Evolutionary conservation across 139 green algal species (phyloP).

Genomic region (Closterium sp.): DNA sequence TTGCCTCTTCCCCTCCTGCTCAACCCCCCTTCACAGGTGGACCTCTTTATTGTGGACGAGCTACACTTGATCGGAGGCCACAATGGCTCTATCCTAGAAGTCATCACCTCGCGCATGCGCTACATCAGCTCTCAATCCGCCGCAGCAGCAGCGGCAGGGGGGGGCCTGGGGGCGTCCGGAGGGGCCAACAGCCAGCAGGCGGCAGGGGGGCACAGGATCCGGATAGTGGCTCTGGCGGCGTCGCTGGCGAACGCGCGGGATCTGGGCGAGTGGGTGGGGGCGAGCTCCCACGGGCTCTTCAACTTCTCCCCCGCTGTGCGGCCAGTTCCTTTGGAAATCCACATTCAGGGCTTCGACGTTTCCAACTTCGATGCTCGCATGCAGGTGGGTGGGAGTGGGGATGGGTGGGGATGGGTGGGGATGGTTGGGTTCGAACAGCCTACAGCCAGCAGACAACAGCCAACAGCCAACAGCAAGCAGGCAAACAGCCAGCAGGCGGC

Average conservation of each 20-base stretch:
- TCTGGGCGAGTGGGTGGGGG: constrained; percentile 97
- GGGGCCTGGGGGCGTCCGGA: not conserved
- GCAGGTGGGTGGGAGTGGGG: constrained; percentile 48
- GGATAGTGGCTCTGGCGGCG: constrained; percentile 84
- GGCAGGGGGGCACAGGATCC: constrained; percentile 52
- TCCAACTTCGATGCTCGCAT: constrained; percentile 92
- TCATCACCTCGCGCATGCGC: constrained; percentile 86
- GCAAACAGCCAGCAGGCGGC: constrained; percentile 36
- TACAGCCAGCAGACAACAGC: too few species aligned
- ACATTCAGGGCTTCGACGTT: constrained; percentile 93
- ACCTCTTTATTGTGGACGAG: constrained; percentile 89
- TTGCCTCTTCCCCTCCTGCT: not conserved
- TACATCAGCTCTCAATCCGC: constrained; percentile 74
- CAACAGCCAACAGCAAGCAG: too few species aligned
- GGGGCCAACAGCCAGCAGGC: constrained; percentile 36
- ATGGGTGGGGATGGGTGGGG: not conserved
- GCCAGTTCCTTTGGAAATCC: constrained; percentile 92
- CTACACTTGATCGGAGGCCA: constrained; percentile 85
- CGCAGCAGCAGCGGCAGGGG: not conserved
- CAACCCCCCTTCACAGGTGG: not conserved
- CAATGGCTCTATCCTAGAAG: constrained; percentile 56
- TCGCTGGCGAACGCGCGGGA: constrained; percentile 92
- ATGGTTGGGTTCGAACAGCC: too few species aligned
- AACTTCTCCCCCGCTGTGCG: constrained; percentile 88
- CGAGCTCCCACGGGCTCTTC: constrained; percentile 77